phyloP scores from a whole-genome alignment of 805 yeast species.

The Allodekkera sacchari region DNA sequence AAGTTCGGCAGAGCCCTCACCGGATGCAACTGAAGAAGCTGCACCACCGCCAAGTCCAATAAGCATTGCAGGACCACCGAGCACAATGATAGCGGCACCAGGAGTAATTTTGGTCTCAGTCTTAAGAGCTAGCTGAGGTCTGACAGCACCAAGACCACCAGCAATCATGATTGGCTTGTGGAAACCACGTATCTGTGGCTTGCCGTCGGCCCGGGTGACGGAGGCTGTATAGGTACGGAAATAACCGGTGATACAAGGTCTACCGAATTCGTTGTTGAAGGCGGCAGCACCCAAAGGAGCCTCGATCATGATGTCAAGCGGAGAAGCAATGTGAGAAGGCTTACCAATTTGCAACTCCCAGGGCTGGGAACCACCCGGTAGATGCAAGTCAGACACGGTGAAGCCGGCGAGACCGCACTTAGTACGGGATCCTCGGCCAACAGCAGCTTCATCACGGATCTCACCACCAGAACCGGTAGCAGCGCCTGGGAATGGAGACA shows the following conservation, averaged over 20 bases:
- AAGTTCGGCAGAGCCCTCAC: conserved; percentile 91
- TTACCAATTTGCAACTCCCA: conserved; percentile 92
- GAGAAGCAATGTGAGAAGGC: conserved; percentile 87
- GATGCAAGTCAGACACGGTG: conserved; percentile 81
- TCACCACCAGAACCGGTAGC: conserved; percentile 99
- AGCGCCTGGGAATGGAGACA: conserved; percentile 98
- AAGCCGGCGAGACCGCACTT: conserved; percentile 95
- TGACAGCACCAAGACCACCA: conserved; percentile 96
- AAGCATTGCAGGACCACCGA: conserved; percentile 97
- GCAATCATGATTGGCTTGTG: conserved; percentile 99
- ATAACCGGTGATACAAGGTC: conserved; percentile 95
- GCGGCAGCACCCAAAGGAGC: conserved; percentile 98
- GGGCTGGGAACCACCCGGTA: conserved; percentile 82
- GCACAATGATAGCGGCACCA: conserved; percentile 82
- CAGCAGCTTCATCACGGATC: conserved; percentile 99
- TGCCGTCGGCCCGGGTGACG: conserved; percentile 53
- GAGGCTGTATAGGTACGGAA: conserved; percentile 89
- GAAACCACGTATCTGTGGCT: conserved; percentile 82
- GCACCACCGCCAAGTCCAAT: conserved; percentile 99
- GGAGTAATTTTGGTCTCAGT: conserved; percentile 76
- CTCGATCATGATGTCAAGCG: conserved; percentile 91
- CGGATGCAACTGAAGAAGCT: conserved; percentile 93
- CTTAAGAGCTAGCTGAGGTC: conserved; percentile 89
- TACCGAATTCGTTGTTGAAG: conserved; percentile 96
- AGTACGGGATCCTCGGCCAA: conserved; percentile 95